These are phyloP conservation scores for Oryza nivara DNA, from an alignment of 176 grass and related monocot species.

Conservation along the genomic window DNA sequence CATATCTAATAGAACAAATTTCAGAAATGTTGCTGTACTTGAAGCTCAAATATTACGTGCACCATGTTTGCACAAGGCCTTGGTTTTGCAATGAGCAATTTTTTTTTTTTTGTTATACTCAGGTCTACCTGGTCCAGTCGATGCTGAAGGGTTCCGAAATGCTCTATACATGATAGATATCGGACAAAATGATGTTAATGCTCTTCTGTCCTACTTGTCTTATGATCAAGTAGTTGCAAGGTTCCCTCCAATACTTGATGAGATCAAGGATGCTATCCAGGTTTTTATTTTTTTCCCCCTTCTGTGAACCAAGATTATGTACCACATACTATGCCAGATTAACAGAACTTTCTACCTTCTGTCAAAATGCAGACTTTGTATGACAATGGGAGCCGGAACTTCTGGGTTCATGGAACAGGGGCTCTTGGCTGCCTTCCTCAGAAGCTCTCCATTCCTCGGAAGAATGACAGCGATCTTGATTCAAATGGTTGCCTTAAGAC, in stretches of 20 bases:
- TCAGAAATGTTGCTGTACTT: not conserved
- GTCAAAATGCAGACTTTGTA: conserved; percentile 61
- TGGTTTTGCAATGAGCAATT: conserved; percentile 1
- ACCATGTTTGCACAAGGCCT: not conserved
- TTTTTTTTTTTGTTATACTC: conserved; percentile 28
- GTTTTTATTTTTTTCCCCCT: conserved; percentile 25
- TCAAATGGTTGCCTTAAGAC: conserved; percentile 68
- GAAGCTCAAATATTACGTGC: not conserved
- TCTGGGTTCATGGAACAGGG: conserved; percentile 79
- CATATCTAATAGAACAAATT: not conserved
- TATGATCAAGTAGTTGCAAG: conserved; percentile 57
- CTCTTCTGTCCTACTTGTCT: conserved; percentile 43
- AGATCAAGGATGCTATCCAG: conserved; percentile 74
- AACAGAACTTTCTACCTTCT: not conserved
- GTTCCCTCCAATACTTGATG: conserved; percentile 56
- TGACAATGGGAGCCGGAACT: conserved; percentile 59
- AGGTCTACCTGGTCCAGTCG: conserved; percentile 55
- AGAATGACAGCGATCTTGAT: conserved; percentile 60
- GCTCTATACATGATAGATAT: conserved; percentile 87
- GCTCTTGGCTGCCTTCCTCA: conserved; percentile 88
- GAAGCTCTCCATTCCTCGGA: conserved; percentile 67
- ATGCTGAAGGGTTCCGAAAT: conserved; percentile 56
- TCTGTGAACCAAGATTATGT: not conserved
- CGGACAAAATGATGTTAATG: conserved; percentile 81
- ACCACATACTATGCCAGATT: too few species aligned